Evolutionary conservation across 2,329 filamentous ascomycete species (phyloP).

Genomic region (Fusarium camptoceras): DNA sequence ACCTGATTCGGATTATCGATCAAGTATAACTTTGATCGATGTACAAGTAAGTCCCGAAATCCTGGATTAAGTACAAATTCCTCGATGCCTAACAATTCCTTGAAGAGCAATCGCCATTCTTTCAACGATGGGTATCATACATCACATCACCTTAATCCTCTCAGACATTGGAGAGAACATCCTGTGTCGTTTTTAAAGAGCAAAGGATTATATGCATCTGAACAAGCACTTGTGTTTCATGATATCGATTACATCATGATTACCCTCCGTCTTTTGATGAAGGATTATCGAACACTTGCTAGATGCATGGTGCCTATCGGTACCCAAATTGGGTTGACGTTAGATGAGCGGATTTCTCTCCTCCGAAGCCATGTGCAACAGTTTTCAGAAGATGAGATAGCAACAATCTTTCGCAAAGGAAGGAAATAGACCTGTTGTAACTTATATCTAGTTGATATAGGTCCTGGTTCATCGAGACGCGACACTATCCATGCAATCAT

Average conservation of each 20-base stretch:
- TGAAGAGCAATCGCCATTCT: constrained; percentile 81
- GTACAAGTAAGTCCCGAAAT: constrained; percentile 73
- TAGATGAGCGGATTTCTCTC: constrained; percentile 55
- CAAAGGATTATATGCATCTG: constrained; percentile 73
- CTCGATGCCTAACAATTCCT: neutral
- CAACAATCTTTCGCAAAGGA: too few species aligned
- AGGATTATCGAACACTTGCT: constrained; percentile 78
- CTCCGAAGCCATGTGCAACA: constrained; percentile 39
- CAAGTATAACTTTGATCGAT: constrained; percentile 83
- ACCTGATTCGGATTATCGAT: constrained; percentile 81
- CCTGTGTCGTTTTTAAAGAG: constrained; percentile 77
- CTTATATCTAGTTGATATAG: too few species aligned
- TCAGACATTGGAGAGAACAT: constrained; percentile 84
- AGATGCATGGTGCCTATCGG: constrained; percentile 79
- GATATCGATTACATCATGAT: constrained; percentile 86
- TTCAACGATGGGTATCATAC: constrained; percentile 88
- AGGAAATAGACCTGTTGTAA: too few species aligned
- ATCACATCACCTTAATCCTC: constrained; percentile 83
- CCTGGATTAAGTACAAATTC: neutral
- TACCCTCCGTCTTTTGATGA: constrained; percentile 73
- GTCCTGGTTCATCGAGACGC: too few species aligned
- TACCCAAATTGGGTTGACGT: constrained; percentile 73
- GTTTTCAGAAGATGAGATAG: constrained; percentile 45
- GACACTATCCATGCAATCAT: neutral
- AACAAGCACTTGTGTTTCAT: constrained; percentile 80